Evolutionary conservation across 192 early-diverging fungal genomes (phyloP), one percentile per base, ranked within the genome.

Genomic region (Rhizoclosmatium sp.): DNA sequence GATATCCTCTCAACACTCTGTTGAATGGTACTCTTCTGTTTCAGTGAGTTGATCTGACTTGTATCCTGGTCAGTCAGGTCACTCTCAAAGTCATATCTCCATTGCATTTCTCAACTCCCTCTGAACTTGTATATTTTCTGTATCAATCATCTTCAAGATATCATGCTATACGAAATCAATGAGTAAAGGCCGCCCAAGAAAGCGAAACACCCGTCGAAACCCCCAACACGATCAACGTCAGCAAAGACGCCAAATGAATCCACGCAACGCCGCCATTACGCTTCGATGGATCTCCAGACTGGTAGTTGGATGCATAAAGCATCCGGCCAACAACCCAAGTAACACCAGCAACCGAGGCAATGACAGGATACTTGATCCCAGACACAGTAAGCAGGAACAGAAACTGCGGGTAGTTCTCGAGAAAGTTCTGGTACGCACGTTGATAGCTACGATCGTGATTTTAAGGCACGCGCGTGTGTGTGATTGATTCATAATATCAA

Each of bases 391-490:
- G 81, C 39, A 90, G 77, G 59, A 83, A 80, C 51, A 85, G 82
- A 82, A 88, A 93, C 1, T 73, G 39, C 39, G 91, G 87, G 79
- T 86, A 89, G 66, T 67, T 66, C 80, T 94, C 93, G 5, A 93
- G 81, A 19, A 88, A 89, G 87, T 93, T 93, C 69, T 93, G 87
- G 73, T 88, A 84, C 42, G 82, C 87, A 58, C 87, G 78, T 71
- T 88, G 84, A 64, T 65, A 62, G 75, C 62, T 77, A 44, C 10
- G 31, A 10, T 19, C 16, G 14, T 7, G 31, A 31, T 31, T 31
- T 31, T 31, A 31, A 31, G 31, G 31, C 31, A 31, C 31, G 31
- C 31, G 31, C 31, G 31, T 31, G 31, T 31, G 31, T 54, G 51
- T 54, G 51, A 16, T 54, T 54, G 51, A 12, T 16, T 54, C 9